These are phyloP conservation scores for Neofusicoccum parvum DNA, from an alignment of 2,329 filamentous ascomycete genomes.

Conservation along the genomic window DNA sequence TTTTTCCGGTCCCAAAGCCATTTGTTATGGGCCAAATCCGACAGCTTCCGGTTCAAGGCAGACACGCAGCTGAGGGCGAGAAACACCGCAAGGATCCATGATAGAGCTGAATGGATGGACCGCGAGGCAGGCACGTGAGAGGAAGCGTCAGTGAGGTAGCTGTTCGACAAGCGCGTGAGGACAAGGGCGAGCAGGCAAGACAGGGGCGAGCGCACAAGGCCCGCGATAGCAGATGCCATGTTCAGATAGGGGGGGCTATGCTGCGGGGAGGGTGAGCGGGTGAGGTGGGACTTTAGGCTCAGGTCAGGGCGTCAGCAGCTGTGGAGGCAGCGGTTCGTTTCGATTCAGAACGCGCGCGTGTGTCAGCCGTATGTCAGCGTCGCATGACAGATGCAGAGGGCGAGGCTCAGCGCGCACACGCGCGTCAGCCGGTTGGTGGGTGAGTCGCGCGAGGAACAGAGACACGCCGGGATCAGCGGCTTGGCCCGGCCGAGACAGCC, in stretches of 20 bases:
- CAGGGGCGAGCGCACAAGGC: constrained; percentile 1
- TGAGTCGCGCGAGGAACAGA: not conserved
- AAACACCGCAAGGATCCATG: not conserved
- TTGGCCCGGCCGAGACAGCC: not conserved
- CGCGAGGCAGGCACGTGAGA: not conserved
- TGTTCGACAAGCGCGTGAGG: not conserved
- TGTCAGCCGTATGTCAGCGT: constrained; percentile 2
- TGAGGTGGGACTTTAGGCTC: not conserved
- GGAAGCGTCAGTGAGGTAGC: not conserved
- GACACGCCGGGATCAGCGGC: not conserved
- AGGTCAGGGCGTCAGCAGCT: not conserved
- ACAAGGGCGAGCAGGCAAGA: not conserved
- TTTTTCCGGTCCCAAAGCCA: constrained; percentile 35
- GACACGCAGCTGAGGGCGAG: not conserved
- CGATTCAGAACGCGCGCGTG: not conserved
- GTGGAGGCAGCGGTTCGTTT: constrained; percentile 9
- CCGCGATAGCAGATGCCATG: not conserved
- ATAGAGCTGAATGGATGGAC: not conserved
- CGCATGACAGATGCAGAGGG: not conserved
- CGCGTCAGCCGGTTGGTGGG: constrained; percentile 13
- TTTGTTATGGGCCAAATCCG: constrained; percentile 38
- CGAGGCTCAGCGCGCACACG: constrained; percentile 3
- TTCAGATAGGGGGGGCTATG: not conserved
- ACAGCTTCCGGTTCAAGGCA: not conserved
- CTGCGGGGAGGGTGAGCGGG: not conserved